Evolutionary conservation across 768 basidiomycete species (phyloP).

Genomic region (Leccinum variicolor): DNA sequence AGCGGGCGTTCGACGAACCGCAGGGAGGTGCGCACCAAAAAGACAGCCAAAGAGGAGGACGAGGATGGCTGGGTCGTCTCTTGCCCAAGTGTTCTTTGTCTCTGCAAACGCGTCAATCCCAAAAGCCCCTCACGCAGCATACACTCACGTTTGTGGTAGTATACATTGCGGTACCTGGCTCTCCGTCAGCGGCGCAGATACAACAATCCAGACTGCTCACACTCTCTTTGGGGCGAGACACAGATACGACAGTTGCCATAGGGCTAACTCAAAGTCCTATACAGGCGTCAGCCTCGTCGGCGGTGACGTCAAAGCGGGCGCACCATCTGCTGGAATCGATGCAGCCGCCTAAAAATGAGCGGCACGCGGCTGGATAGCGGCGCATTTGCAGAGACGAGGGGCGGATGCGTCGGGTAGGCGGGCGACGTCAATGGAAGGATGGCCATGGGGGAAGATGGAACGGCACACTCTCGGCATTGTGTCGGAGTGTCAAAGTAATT

Average conservation of each 20-base stretch:
- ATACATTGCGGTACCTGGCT: slow-evolving; percentile 87
- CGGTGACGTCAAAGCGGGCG: slow-evolving; percentile 15
- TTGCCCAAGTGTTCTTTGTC: slow-evolving; percentile 97
- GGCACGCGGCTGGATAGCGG: slow-evolving; percentile 58
- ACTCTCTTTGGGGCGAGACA: slow-evolving; percentile 91
- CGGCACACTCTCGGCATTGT: slow-evolving; percentile 23
- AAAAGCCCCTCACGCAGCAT: background rate
- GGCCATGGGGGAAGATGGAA: slow-evolving; percentile 20
- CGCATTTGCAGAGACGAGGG: slow-evolving; percentile 9
- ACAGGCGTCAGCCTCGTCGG: background rate
- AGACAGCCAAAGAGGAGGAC: slow-evolving; percentile 81
- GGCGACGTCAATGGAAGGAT: slow-evolving; percentile 33
- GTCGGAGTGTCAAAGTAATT: slow-evolving; percentile 17
- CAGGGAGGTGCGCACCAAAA: slow-evolving; percentile 42
- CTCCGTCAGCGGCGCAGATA: slow-evolving; percentile 11
- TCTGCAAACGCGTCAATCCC: slow-evolving; percentile 44
- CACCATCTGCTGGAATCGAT: slow-evolving; percentile 87
- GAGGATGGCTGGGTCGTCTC: slow-evolving; percentile 95
- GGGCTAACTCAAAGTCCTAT: slow-evolving; percentile 95
- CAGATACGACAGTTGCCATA: slow-evolving; percentile 93
- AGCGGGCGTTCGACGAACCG: background rate
- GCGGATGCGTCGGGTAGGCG: slow-evolving; percentile 18
- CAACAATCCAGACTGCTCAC: slow-evolving; percentile 39
- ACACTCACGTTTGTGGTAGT: slow-evolving; percentile 90
- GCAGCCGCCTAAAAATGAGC: slow-evolving; percentile 74